phyloP scores from a whole-genome alignment of 2,329 filamentous ascomycete species.

The Aspergillus sclerotialis region DNA sequence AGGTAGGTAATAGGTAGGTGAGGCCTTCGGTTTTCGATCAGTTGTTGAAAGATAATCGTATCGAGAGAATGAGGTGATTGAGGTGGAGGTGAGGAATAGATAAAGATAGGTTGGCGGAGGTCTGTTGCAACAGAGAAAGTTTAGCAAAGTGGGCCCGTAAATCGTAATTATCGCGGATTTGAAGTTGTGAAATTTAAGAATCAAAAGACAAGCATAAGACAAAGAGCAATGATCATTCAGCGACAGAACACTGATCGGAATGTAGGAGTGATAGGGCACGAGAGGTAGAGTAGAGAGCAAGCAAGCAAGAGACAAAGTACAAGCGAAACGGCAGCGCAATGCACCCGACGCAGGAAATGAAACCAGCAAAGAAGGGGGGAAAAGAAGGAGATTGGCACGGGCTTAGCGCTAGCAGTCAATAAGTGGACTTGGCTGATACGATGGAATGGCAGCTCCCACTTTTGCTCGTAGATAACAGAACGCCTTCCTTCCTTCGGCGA shows the following conservation, averaged over 20 bases:
- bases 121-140: neutral
- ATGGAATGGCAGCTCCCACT: neutral
- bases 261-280: no score
- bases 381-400: neutral
- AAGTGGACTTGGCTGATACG: neutral
- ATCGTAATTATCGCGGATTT: no score
- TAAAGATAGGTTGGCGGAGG: neutral
- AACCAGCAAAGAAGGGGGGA: neutral
- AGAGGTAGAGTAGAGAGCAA: no score
- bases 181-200: neutral
- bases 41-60: no score
- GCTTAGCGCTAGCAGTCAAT: neutral
- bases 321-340: no score
- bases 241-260: neutral
- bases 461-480: neutral
- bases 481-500: neutral
- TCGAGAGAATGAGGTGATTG: no score
- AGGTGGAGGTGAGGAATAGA: neutral
- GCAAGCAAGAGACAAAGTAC: neutral
- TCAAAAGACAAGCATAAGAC: neutral
- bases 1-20: slow-evolving; percentile 3
- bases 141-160: no score
- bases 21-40: slow-evolving; percentile 2
- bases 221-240: neutral
- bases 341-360: no score